Percentiles rank a stretch among this genome's conserved stretches.
phyloP scores from a whole-genome alignment of 2,329 filamentous ascomycete species.

The Colletotrichum horii region DNA sequence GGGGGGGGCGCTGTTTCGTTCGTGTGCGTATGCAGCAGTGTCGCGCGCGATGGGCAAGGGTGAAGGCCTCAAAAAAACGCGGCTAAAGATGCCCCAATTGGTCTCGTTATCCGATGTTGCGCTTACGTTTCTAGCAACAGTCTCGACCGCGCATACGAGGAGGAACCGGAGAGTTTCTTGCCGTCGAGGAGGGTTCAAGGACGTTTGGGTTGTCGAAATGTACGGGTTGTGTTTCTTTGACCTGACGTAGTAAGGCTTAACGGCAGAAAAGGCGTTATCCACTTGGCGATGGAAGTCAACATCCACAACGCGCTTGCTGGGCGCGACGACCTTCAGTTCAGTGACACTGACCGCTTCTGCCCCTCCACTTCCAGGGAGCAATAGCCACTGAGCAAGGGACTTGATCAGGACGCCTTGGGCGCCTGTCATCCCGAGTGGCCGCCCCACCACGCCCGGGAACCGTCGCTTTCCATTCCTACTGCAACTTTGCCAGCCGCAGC shows the following conservation, averaged over 20 bases:
- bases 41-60: neutral
- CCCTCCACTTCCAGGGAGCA: neutral
- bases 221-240: slow-evolving; percentile 16
- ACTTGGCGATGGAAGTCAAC: neutral
- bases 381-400: neutral
- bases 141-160: neutral
- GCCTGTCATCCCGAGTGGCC: slow-evolving; percentile 5
- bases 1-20: neutral
- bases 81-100: neutral
- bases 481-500: neutral
- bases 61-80: neutral
- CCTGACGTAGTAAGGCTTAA: slow-evolving; percentile 19
- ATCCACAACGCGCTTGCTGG: neutral
- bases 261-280: slow-evolving; percentile 14
- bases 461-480: neutral
- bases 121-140: neutral
- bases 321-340: neutral
- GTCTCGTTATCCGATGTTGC: neutral
- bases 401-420: neutral
- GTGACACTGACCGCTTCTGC: neutral
- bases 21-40: neutral
- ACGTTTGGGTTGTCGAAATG: neutral
- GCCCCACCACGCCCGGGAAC: neutral
- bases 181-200: neutral
- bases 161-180: neutral